Conservation (phyloP, 2,329 filamentous ascomycete species). For the Diaporthe sp. region DNA sequence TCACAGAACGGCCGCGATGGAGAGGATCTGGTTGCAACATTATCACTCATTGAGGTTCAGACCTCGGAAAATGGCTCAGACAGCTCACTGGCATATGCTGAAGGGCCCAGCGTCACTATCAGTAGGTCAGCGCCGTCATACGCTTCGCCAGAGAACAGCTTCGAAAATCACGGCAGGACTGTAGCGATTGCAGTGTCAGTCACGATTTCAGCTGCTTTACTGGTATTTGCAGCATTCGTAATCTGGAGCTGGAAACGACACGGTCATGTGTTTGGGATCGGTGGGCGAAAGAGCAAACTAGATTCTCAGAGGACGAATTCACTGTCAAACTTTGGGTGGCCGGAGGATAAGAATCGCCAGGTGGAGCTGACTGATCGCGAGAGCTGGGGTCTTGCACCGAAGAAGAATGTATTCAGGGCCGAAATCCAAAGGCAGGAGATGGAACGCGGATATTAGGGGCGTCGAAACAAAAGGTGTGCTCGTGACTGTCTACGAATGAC, state of each 20-base stretch:
- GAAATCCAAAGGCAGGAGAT: constrained; percentile 48
- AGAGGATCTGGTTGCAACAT: constrained; percentile 31
- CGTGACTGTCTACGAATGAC: background rate
- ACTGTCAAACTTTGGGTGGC: constrained; percentile 6
- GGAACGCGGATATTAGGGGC: background rate
- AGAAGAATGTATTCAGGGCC: constrained; percentile 49
- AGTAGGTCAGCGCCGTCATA: constrained; percentile 13
- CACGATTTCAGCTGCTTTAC: constrained; percentile 40
- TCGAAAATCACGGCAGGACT: constrained; percentile 30
- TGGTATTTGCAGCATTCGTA: constrained; percentile 37
- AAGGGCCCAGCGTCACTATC: constrained; percentile 43
- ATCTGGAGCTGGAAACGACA: constrained; percentile 41
- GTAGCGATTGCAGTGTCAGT: constrained; percentile 44
- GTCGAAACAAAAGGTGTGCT: too few species aligned
- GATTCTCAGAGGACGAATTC: constrained; percentile 29
- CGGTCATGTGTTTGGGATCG: constrained; percentile 36
- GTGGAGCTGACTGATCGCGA: constrained; percentile 46
- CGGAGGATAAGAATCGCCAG: constrained; percentile 36
- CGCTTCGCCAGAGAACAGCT: background rate
- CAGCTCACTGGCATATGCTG: constrained; percentile 11
- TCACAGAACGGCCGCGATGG: constrained; percentile 16
- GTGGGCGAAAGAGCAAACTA: background rate
- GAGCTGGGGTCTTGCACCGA: constrained; percentile 44
- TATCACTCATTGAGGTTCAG: constrained; percentile 40
- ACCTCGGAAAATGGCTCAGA: constrained; percentile 28